These are phyloP conservation scores for Cydonia oblonga DNA, from an alignment of 331 rosid species.

Conservation along the genomic window DNA sequence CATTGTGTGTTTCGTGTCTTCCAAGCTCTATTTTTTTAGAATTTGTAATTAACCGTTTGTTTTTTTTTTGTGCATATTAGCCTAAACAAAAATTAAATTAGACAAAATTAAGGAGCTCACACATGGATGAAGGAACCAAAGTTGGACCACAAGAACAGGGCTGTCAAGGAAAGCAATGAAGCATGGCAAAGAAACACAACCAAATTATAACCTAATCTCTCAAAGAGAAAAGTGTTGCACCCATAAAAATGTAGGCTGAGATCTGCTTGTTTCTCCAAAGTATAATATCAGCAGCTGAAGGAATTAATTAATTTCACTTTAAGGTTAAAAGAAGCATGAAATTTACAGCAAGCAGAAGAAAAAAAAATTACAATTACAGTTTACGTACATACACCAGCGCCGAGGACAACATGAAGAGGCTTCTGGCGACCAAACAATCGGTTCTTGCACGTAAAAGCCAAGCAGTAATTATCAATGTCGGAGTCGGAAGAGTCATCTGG, in stretches of 20 bases:
- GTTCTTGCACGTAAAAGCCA: slow-evolving; percentile 23
- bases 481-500: slow-evolving; percentile 34
- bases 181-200: slow-evolving; percentile 37
- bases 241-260: slow-evolving; percentile 29
- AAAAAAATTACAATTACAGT: not conserved
- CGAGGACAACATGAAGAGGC: slow-evolving; percentile 44
- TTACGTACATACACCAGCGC: slow-evolving; percentile 38
- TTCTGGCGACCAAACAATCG: slow-evolving; percentile 44
- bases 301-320: not conserved
- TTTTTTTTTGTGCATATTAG: not conserved
- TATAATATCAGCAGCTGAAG: slow-evolving; percentile 50
- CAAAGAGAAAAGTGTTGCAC: slow-evolving; percentile 32
- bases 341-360: not conserved
- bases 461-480: slow-evolving; percentile 28
- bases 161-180: slow-evolving; percentile 19
- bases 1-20: not conserved
- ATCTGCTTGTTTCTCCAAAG: slow-evolving; percentile 43
- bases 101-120: slow-evolving; percentile 26
- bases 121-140: slow-evolving; percentile 22
- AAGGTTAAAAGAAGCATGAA: too few species aligned
- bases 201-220: slow-evolving; percentile 38
- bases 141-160: slow-evolving; percentile 36
- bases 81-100: too few species aligned
- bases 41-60: not conserved
- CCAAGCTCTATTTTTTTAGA: too few species aligned